Base-by-base conservation (phyloP, 1,139 yeast species). In the Blastobotrys ciferrii region DNA sequence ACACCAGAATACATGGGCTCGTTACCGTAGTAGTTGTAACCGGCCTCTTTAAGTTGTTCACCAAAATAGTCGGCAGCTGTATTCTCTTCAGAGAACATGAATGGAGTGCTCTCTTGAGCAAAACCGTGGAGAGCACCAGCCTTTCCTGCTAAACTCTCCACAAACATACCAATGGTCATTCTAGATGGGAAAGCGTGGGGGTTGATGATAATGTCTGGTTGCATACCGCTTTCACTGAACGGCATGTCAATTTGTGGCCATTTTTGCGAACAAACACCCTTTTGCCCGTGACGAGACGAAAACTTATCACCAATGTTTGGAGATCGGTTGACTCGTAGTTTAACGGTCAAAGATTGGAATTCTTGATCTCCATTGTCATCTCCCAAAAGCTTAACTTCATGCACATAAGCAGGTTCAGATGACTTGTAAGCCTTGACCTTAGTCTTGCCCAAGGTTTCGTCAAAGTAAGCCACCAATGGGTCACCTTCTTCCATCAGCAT, bases 121-220 rank as follows among this genome's bases (percentile, higher is more conserved):
- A 89, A 84, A 63, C 99, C 99, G 61, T 92, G 98, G 64, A 94
- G 73, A 9, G 97, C 96, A 68, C 98, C 98, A 4, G 98, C 95
- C 69, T 92, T 92, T 63, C 98, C 98, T 13, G 98, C 98, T 54
- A 92, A 73, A 50, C 95, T 85, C 71, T 92, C 99, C 45, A 92
- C 98, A 73, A 92, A 92, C 98, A 92, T 92, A 74, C 98, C 99
- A 70, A 92, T 92, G 19, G 99, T 92, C 99, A 92, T 92, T 77
- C 98, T 95, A 48, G 98, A 91, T 59, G 98, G 98, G 91, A 92
- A 92, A 58, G 98, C 98, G 68, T 92, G 98, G 2, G 98, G 98
- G 67, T 92, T 92, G 64, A 92, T 92, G 64, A 92, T 92, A 58
- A 92, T 87, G 72, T 92, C 98, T 1, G 98, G 98, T 68, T 87